phyloP scores from a whole-genome alignment of 2,329 filamentous ascomycete genomes.

The Botrytis deweyae region DNA sequence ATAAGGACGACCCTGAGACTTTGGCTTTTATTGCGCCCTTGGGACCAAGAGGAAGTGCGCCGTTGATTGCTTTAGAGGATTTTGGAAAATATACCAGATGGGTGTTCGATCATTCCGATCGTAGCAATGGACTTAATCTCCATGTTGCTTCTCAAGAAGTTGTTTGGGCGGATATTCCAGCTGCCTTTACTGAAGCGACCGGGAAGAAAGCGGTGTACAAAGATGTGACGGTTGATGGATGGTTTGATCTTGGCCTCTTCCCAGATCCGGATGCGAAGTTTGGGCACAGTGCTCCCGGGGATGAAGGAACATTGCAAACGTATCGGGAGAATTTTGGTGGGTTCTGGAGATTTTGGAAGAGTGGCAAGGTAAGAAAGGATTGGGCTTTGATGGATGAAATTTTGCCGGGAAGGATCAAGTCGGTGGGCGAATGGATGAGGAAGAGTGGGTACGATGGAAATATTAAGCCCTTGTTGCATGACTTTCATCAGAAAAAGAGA shows the following conservation, averaged over 20 bases:
- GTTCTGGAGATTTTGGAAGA: conserved; percentile 32
- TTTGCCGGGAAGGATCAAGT: conserved; percentile 29
- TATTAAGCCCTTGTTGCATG: conserved; percentile 25
- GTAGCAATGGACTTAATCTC: conserved; percentile 33
- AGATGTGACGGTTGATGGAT: conserved; percentile 29
- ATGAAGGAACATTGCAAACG: conserved; percentile 28
- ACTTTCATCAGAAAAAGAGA: conserved; percentile 22
- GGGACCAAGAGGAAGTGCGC: conserved; percentile 23
- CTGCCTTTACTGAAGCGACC: conserved; percentile 27
- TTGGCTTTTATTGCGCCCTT: conserved; percentile 28
- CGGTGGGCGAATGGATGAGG: conserved; percentile 32
- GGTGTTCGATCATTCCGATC: conserved; percentile 33
- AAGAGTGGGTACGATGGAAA: conserved; percentile 28
- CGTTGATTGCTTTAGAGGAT: conserved; percentile 34
- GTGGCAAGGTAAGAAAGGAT: conserved; percentile 26
- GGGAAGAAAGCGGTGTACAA: conserved; percentile 28
- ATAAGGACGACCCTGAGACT: conserved; percentile 21
- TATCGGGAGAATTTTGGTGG: conserved; percentile 31
- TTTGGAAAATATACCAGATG: conserved; percentile 34
- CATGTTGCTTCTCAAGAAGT: conserved; percentile 33
- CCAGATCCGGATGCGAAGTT: conserved; percentile 27
- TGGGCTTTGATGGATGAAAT: conserved; percentile 32
- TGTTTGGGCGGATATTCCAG: conserved; percentile 27
- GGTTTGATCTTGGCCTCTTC: conserved; percentile 25
- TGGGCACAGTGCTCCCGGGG: conserved; percentile 22